Conservation (phyloP, 331 rosid genomes). For the Pyrus hybrid region DNA sequence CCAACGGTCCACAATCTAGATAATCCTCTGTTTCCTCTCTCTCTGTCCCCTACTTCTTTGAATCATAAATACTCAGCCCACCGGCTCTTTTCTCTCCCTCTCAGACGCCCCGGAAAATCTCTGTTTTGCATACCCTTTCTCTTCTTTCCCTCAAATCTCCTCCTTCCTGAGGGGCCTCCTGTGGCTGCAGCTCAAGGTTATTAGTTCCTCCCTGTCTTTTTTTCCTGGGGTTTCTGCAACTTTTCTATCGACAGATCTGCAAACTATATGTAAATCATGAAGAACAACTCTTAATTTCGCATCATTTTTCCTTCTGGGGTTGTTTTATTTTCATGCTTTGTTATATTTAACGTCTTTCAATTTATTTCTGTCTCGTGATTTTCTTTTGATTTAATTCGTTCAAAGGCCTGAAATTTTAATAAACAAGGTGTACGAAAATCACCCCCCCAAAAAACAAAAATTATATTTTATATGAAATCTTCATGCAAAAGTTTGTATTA, state of each 20-base stretch:
- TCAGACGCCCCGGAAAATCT: neutral
- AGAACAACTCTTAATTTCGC: neutral
- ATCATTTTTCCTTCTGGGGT: neutral
- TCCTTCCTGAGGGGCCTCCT: slow-evolving; percentile 44
- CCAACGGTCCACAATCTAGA: neutral
- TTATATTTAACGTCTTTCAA: too few species aligned
- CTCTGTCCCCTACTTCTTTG: slow-evolving; percentile 9
- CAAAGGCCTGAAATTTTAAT: too few species aligned
- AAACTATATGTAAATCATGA: neutral
- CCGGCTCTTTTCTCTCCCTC: neutral
- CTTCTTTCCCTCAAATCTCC: slow-evolving; percentile 4
- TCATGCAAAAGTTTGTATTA: neutral
- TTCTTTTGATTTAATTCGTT: too few species aligned
- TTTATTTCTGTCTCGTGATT: too few species aligned
- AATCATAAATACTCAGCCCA: slow-evolving; percentile 31
- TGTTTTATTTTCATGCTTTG: neutral
- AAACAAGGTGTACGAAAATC: too few species aligned
- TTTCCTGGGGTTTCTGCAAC: neutral
- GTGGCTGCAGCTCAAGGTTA: slow-evolving; percentile 44
- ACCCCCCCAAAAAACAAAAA: too few species aligned
- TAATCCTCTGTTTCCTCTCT: neutral
- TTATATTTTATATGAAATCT: neutral
- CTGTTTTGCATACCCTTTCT: slow-evolving; percentile 2
- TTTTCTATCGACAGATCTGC: neutral
- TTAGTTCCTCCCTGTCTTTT: neutral